Conservation (phyloP, 2,329 filamentous ascomycete genomes). For the Penicillium sp. region DNA sequence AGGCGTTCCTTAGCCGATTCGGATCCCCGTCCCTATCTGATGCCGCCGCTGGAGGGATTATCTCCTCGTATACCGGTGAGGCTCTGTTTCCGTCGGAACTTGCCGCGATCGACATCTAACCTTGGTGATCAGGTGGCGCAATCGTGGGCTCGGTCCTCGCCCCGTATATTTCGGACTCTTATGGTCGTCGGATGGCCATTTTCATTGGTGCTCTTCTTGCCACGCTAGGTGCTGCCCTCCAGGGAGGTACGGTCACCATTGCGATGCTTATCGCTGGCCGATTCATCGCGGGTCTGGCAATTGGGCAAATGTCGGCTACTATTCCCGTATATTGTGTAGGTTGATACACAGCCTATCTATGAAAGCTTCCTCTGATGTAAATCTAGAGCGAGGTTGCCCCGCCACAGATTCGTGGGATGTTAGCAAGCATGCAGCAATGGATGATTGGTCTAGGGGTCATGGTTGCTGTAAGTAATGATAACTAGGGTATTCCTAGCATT, state of each 20-base stretch:
- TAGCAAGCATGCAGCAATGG: conserved; percentile 48
- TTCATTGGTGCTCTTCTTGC: conserved; percentile 37
- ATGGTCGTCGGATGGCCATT: conserved; percentile 35
- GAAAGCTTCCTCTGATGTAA: conserved; percentile 5
- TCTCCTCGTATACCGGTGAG: conserved; percentile 40
- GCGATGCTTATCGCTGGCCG: conserved; percentile 52
- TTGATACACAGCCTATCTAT: background rate
- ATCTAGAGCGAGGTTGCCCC: conserved; percentile 41
- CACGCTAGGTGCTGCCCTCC: conserved; percentile 35
- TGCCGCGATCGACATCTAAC: conserved; percentile 13
- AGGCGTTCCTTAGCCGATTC: conserved; percentile 35
- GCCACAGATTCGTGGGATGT: conserved; percentile 39
- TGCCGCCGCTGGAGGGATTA: conserved; percentile 39
- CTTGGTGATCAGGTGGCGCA: conserved; percentile 33
- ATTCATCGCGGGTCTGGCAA: conserved; percentile 50
- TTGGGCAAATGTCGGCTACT: conserved; percentile 50
- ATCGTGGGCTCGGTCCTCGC: conserved; percentile 38
- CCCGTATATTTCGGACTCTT: conserved; percentile 35
- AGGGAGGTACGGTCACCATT: conserved; percentile 38
- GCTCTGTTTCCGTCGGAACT: background rate
- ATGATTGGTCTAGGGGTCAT: conserved; percentile 47
- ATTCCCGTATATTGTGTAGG: conserved; percentile 49
- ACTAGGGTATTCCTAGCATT: background rate
- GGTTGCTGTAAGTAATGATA: conserved; percentile 36
- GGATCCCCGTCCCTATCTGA: conserved; percentile 29